These are phyloP conservation scores for Zygotorulaspora florentina DNA, from an alignment of 805 yeast species.

Conservation along the genomic window DNA sequence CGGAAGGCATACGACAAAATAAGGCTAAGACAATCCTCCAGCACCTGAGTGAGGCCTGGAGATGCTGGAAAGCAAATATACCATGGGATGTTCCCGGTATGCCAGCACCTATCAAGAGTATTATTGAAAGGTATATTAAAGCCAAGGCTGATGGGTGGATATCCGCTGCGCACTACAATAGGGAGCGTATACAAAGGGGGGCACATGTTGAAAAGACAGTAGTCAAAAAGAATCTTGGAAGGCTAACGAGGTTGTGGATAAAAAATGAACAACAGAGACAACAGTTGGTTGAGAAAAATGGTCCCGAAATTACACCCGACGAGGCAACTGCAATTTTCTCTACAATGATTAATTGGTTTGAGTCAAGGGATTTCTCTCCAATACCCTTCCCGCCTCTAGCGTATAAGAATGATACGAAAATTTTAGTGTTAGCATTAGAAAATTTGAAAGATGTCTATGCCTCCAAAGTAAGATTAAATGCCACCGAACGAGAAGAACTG, in stretches of 20 bases:
- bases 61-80: constrained; percentile 98
- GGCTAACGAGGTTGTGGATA: constrained; percentile 88
- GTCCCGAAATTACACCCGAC: constrained; percentile 80
- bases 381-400: constrained; percentile 91
- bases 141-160: constrained; percentile 98
- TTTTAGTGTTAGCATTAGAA: constrained; percentile 85
- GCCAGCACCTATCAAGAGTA: constrained; percentile 83
- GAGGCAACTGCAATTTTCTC: constrained; percentile 86
- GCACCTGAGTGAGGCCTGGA: constrained; percentile 97
- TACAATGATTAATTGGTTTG: constrained; percentile 89
- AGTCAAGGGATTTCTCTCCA: constrained; percentile 73
- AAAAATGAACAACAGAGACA: constrained; percentile 91
- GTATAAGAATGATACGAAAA: constrained; percentile 89
- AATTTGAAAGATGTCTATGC: constrained; percentile 76
- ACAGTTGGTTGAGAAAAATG: constrained; percentile 69
- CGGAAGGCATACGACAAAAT: constrained; percentile 84
- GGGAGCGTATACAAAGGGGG: constrained; percentile 87
- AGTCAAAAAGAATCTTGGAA: constrained; percentile 87
- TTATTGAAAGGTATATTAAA: constrained; percentile 83
- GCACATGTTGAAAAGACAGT: constrained; percentile 91
- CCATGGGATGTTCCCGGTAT: constrained; percentile 98
- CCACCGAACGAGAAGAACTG: constrained; percentile 85
- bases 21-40: constrained; percentile 85
- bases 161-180: constrained; percentile 84
- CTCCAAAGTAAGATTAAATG: constrained; percentile 71